Base-by-base conservation (phyloP, 257 asterid genomes). In the Euphrasia confusa region DNA sequence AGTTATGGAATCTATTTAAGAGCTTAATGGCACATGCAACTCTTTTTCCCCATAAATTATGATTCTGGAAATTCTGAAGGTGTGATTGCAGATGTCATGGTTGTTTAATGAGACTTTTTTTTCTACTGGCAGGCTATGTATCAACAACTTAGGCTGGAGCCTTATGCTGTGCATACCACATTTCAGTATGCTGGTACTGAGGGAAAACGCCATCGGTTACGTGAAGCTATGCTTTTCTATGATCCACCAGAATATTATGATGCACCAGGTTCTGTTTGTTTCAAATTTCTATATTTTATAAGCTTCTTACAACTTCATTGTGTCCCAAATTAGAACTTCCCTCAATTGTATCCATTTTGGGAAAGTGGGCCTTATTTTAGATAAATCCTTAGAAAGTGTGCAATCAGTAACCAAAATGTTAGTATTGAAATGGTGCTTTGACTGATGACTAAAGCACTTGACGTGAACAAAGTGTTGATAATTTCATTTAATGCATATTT, bases 111-210 rank as follows among this genome's bases (percentile, higher is more conserved):
- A 6, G 2, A 9, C 30, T 35, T 67, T 32, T 54, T 53, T 32
- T 54, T 53, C 67, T 72, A 52, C 68, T 68, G 68, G 64, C 84
- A 93, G 99, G 85, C 90, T 62, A 76, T 83, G 71, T 82, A 84
- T 70, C 85, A 82, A 72, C 99, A 93, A 80, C 97, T 93, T 61
- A 78, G 81, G 67, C 64, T 93, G 76, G 80, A 89, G 72, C 90
- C 97, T 0, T 93, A 93, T 60, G 99, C 95, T 71, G 97, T 89
- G 63, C 99, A 93, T 67, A 89, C 99, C 60, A 93, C 99, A 58
- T 93, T 87, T 76, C 99, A 93, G 70, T 93, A 82, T 79, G 94
- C 94, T 64, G 99, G 97, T 61, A 89, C 97, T 56, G 99, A 82
- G 11, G 99, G 99, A 69, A 93, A 93, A 80, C 94, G 99, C 55